Conservation (phyloP, 208 protist species). For the Phytomonas sp. region DNA sequence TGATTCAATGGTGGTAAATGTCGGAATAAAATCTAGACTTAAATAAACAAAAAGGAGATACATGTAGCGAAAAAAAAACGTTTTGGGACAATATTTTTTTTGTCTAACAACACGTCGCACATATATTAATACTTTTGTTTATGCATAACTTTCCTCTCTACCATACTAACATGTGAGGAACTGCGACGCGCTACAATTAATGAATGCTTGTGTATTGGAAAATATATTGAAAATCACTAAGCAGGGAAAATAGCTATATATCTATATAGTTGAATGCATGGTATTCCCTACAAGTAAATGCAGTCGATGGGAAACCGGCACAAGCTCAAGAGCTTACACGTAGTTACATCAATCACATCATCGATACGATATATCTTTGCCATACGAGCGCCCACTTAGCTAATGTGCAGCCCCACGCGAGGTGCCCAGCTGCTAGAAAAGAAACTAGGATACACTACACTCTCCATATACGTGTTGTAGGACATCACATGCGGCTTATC, state of each 20-base stretch:
- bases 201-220: not conserved
- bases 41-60: not conserved
- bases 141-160: not conserved
- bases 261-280: not conserved
- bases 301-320: not conserved
- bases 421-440: constrained; percentile 13
- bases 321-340: not conserved
- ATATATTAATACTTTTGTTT: not conserved
- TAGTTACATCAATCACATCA: not conserved
- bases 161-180: not conserved
- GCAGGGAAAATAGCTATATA: not conserved
- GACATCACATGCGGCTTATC: constrained; percentile 82
- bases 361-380: not conserved
- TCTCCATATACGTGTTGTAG: constrained; percentile 64
- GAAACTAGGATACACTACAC: constrained; percentile 63
- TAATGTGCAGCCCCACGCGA: not conserved
- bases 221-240: not conserved
- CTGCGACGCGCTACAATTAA: not conserved
- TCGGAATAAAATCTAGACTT: not conserved
- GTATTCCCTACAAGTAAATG: not conserved
- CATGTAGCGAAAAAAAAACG: not conserved
- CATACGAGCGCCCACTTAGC: not conserved
- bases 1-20: not conserved
- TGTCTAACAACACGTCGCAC: not conserved
- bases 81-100: not conserved